Evolutionary conservation across 805 yeast genomes (phyloP), one percentile per base, ranked within the genome.

Genomic region (Scheffersomyces coipomensis): DNA sequence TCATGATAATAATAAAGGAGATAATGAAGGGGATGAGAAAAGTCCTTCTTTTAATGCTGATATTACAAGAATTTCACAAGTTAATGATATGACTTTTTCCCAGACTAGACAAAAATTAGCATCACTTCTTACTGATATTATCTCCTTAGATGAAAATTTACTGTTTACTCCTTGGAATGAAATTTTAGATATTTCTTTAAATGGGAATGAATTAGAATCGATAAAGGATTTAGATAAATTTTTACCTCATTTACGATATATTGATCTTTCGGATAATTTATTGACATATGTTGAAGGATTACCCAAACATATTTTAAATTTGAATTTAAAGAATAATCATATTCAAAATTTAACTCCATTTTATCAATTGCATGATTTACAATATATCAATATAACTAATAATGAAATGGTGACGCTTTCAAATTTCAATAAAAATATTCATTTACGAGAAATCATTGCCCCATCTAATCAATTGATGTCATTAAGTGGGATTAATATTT

Each of bases 21-120:
- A 12, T 6, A 27, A 27, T 15, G 6, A 27, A 4, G 15, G 15
- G 5, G 27, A 24, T 9, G 9, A 6, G 6, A 21, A 21, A 7
- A 21, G 9, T 21, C 23, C 23, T 7, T 7, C 23, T 7, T 9
- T 9, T 7, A 21, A 6, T 21, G 30, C 18, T 6, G 65, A 71
- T 37, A 70, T 73, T 2, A 75, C 80, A 0, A 61, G 62, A 16
- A 48, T 66, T 2, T 70, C 78, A 2, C 70, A 69, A 21, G 38
- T 74, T 5, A 58, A 61, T 10, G 73, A 75, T 33, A 38, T 73
- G 3, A 71, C 81, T 3, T 78, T 77, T 47, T 62, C 79, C 2
- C 73, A 75, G 45, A 64, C 76, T 0, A 68, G 68, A 40, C 64
- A 55, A 35, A 57, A 58, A 11, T 50, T 78, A 27, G 76, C 75